Conservation (phyloP, 2,329 filamentous ascomycete species). For the Apiospora malaysiana region DNA sequence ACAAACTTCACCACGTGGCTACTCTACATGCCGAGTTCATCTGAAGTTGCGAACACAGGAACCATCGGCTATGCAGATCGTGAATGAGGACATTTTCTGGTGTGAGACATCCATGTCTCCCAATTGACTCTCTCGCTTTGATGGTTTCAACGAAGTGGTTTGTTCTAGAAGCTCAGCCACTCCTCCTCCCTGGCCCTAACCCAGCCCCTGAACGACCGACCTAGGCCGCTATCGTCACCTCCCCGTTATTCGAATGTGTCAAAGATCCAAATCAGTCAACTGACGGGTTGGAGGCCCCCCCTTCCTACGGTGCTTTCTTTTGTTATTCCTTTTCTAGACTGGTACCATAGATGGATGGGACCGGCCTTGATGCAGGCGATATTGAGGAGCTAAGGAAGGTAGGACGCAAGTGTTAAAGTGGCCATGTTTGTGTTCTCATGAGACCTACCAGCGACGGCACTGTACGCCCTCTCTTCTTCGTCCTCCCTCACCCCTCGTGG, state of each 20-base stretch:
- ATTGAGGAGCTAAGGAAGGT: background rate
- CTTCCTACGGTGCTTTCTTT: background rate
- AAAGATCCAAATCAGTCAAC: background rate
- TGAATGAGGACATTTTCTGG: background rate
- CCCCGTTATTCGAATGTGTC: background rate
- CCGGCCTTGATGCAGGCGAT: background rate
- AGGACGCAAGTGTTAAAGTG: background rate
- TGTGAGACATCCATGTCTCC: background rate
- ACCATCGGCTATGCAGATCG: background rate
- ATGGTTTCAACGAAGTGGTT: background rate
- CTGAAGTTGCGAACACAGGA: background rate
- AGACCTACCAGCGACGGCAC: no score
- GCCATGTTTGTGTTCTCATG: no score
- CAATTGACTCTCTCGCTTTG: background rate
- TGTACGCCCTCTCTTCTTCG: no score
- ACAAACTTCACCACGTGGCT: background rate
- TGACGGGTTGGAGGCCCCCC: background rate
- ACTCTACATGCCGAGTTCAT: background rate
- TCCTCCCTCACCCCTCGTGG: no score
- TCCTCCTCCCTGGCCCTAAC: background rate
- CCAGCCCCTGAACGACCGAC: background rate
- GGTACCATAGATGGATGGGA: background rate
- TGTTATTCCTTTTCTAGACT: background rate
- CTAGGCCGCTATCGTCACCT: background rate
- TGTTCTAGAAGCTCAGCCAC: constrained; percentile 6